Evolutionary conservation across 768 basidiomycete genomes (phyloP), one percentile per base, ranked within the genome.

Genomic region (Termitomyces sp.): DNA sequence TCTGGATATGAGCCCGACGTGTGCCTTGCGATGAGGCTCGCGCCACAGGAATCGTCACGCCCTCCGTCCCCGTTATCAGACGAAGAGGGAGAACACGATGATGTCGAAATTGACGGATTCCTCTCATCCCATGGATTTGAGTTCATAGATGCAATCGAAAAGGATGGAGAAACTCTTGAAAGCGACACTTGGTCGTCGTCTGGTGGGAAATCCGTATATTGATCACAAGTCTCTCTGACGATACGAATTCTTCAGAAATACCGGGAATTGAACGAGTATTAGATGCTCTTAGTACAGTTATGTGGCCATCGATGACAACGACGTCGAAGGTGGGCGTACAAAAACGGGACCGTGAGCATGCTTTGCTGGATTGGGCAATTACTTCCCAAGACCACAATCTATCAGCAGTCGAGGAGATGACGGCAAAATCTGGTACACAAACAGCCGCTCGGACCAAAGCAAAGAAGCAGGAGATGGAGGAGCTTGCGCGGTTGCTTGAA

Each of bases 281-380:
- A 20, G 90, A 92, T 65, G 88, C 91, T 12, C 73, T 94, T 45
- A 87, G 89, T 69, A 92, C 92, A 0, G 83, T 94, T 64, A 91
- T 93, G 86, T 94, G 91, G 91, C 87, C 91, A 4, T 87, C 87
- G 0, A 86, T 94, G 82, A 71, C 81, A 49, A 73, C 80, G 24
- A 70, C 66, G 33, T 65, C 65, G 6, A 72, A 68, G 49, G 26
- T 47, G 13, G 29, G 51, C 28, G 18, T 22, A 31, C 63, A 62
- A 5, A 47, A 41, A 22, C 66, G 64, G 33, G 66, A 68, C 51
- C 72, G 66, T 54, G 69, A 71, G 20, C 68, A 66, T 26, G 71
- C 68, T 24, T 66, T 75, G 50, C 67, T 78, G 45, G 77, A 76
- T 54, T 79, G 76, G 78, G 77, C 72, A 24, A 65, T 71, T n/a